These are phyloP conservation scores for Eruca vesicaria DNA, from an alignment of 441 rosid genomes.

Conservation along the genomic window DNA sequence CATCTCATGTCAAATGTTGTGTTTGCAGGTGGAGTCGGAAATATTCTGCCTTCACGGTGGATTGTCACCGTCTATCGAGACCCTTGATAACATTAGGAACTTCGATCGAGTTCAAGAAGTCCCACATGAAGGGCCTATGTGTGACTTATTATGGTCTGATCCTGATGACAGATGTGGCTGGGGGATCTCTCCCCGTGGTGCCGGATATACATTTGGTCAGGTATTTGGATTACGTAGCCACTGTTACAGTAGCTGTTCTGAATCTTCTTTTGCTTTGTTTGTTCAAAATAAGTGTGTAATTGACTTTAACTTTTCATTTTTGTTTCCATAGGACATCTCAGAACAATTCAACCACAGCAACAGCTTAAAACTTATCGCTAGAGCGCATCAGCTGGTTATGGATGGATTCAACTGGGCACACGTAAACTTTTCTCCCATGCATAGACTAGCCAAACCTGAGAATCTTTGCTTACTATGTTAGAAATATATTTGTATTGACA, in stretches of 20 bases:
- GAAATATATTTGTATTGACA: conserved; percentile 33
- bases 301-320: conserved; percentile 5
- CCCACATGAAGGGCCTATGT: conserved; percentile 82
- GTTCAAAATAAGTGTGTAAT: not conserved
- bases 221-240: conserved; percentile 28
- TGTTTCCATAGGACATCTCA: conserved; percentile 59
- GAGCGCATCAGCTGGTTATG: conserved; percentile 89
- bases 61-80: conserved; percentile 77
- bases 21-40: conserved; percentile 68
- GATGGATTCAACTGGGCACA: conserved; percentile 85
- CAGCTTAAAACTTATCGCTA: conserved; percentile 61
- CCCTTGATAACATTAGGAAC: conserved; percentile 71
- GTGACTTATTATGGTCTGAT: conserved; percentile 78
- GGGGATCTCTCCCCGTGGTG: conserved; percentile 82
- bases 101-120: conserved; percentile 79
- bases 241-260: conserved; percentile 6
- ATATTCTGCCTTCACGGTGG: conserved; percentile 83
- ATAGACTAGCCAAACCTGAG: conserved; percentile 6
- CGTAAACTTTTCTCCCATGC: conserved; percentile 37
- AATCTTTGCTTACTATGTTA: conserved; percentile 11
- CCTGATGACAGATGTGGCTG: conserved; percentile 77
- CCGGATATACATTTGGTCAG: conserved; percentile 80
- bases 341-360: conserved; percentile 76
- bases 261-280: not conserved
- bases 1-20: not conserved